Evolutionary conservation across 345 rosid species (phyloP).

Genomic region (Gossypium stocksii): DNA sequence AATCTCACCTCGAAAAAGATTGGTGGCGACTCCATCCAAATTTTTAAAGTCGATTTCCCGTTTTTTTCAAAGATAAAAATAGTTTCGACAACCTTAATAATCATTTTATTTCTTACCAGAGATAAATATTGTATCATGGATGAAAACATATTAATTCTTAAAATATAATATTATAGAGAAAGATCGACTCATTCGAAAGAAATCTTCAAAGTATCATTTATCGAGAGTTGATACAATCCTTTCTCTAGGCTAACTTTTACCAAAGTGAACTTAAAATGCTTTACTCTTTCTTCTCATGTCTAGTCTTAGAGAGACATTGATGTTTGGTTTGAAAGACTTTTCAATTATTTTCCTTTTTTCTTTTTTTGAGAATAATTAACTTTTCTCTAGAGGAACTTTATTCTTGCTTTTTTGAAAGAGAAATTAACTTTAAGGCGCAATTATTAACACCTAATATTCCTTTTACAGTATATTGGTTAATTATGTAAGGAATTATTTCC

Average conservation of each 20-base stretch:
- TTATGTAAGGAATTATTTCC: background rate
- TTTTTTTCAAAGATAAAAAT: too few species aligned
- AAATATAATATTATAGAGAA: too few species aligned
- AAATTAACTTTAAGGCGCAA: background rate
- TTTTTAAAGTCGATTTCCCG: too few species aligned
- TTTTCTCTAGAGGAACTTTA: background rate
- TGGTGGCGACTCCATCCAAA: too few species aligned
- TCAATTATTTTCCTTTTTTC: background rate
- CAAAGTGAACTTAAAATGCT: background rate
- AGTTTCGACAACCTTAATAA: too few species aligned
- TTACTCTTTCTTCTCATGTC: background rate
- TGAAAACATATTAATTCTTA: too few species aligned
- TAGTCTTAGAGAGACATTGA: too few species aligned
- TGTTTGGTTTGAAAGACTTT: background rate
- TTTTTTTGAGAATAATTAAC: background rate
- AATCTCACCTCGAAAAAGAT: too few species aligned
- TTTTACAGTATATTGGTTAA: background rate
- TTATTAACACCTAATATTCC: background rate
- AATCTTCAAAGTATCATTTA: accelerated
- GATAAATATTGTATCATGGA: too few species aligned
- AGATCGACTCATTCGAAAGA: accelerated
- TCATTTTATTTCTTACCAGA: too few species aligned
- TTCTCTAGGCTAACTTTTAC: background rate
- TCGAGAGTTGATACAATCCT: too few species aligned
- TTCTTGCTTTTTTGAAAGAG: background rate